Conservation (phyloP, 441 rosid genomes). For the Pelargonium citronellum region DNA sequence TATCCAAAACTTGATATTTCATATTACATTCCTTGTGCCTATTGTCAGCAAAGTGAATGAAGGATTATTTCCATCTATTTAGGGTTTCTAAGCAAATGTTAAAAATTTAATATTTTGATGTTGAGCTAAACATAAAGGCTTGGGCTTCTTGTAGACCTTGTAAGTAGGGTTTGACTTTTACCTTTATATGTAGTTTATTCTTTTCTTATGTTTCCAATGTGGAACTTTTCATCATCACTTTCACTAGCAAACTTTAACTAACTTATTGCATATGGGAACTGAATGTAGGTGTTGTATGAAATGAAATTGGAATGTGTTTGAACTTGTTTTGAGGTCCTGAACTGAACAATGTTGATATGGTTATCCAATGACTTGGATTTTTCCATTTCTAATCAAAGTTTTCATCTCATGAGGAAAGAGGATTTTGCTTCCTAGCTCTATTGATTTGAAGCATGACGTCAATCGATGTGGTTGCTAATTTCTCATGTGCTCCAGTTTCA, state of each 20-base stretch:
- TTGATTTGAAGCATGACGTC: slow-evolving; percentile 32
- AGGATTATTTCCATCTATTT: not conserved
- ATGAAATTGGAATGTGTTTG: slow-evolving; percentile 14
- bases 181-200: too few species aligned
- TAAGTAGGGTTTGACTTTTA: too few species aligned
- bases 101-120: too few species aligned
- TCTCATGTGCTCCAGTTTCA: slow-evolving; percentile 33
- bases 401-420: slow-evolving; percentile 19
- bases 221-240: too few species aligned
- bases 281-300: slow-evolving; percentile 16
- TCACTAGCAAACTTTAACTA: not conserved
- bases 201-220: too few species aligned
- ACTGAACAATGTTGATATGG: slow-evolving; percentile 9
- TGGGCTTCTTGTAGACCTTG: too few species aligned
- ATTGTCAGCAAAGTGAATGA: not conserved
- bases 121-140: too few species aligned
- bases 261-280: slow-evolving; percentile 15
- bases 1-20: not conserved
- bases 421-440: slow-evolving; percentile 21
- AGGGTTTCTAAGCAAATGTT: not conserved
- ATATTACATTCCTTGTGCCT: not conserved
- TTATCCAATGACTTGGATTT: slow-evolving; percentile 12
- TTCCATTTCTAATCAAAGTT: slow-evolving; percentile 6
- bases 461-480: slow-evolving; percentile 29
- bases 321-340: not conserved